Evolutionary conservation across 306 rosid species (phyloP).

Genomic region (Albizia julibrissin): DNA sequence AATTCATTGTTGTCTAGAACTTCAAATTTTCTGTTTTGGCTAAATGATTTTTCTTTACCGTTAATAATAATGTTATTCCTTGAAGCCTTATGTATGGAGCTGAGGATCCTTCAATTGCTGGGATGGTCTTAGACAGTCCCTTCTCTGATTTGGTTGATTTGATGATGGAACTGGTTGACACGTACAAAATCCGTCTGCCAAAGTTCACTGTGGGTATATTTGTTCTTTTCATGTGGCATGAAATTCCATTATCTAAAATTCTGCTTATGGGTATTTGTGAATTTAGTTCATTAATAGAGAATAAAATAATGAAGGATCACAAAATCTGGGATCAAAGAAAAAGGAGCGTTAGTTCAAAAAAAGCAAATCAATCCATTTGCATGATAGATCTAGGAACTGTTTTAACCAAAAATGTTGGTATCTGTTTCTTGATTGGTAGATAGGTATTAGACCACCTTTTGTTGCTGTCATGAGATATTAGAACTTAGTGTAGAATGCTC

Average conservation of each 20-base stretch:
- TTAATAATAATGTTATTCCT: slow-evolving; percentile 36
- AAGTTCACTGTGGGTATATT: slow-evolving; percentile 84
- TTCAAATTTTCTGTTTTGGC: slow-evolving; percentile 7
- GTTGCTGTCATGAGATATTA: background rate
- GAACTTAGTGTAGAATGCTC: background rate
- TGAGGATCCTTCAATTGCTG: slow-evolving; percentile 98
- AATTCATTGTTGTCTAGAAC: background rate
- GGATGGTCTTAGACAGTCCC: slow-evolving; percentile 97
- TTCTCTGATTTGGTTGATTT: slow-evolving; percentile 94
- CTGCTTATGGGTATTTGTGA: background rate
- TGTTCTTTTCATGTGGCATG: background rate
- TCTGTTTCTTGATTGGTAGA: background rate
- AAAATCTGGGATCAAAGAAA: background rate
- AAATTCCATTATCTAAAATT: background rate
- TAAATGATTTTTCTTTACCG: slow-evolving; percentile 20
- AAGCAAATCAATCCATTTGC: background rate
- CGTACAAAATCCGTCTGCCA: slow-evolving; percentile 80
- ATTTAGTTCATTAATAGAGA: background rate
- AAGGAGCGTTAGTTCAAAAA: background rate
- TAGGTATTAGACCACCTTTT: background rate
- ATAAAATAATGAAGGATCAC: background rate
- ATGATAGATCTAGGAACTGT: background rate
- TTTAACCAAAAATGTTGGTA: background rate
- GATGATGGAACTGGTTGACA: slow-evolving; percentile 96
- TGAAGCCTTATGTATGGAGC: slow-evolving; percentile 96